Conservation (phyloP, 345 rosid species). For the Eucalyptus fibrosa region DNA sequence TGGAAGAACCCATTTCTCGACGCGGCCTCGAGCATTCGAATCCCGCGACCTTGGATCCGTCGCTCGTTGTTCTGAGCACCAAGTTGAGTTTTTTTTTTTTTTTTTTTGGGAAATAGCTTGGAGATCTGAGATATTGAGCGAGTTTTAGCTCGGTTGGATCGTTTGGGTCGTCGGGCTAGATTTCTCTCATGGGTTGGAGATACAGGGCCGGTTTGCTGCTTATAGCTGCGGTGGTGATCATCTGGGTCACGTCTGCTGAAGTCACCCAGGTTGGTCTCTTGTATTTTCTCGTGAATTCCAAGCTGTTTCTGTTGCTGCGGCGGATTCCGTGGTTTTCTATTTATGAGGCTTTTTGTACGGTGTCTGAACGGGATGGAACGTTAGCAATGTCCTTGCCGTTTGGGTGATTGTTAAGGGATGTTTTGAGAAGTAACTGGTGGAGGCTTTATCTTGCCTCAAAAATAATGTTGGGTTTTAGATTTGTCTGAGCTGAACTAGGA, state of each 20-base stretch:
- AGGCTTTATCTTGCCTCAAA: background rate
- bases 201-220: conserved; percentile 83
- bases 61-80: background rate
- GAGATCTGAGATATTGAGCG: background rate
- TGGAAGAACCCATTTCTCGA: background rate
- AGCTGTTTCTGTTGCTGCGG: background rate
- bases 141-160: background rate
- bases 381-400: background rate
- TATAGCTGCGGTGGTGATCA: conserved; percentile 80
- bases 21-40: background rate
- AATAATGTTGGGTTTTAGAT: background rate
- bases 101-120: background rate
- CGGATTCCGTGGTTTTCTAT: background rate
- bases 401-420: background rate
- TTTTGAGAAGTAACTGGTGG: background rate
- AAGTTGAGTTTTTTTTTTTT: background rate
- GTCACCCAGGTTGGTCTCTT: conserved; percentile 59
- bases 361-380: background rate
- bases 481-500: background rate
- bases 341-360: background rate
- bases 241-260: conserved; percentile 89
- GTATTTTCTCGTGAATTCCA: background rate
- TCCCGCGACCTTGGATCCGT: background rate
- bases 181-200: conserved; percentile 58
- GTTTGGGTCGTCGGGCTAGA: background rate